Percentiles rank a stretch among this genome's conserved stretches.
phyloP scores from a whole-genome alignment of 2,329 filamentous ascomycete species.

The Sporothrix curviconia region DNA sequence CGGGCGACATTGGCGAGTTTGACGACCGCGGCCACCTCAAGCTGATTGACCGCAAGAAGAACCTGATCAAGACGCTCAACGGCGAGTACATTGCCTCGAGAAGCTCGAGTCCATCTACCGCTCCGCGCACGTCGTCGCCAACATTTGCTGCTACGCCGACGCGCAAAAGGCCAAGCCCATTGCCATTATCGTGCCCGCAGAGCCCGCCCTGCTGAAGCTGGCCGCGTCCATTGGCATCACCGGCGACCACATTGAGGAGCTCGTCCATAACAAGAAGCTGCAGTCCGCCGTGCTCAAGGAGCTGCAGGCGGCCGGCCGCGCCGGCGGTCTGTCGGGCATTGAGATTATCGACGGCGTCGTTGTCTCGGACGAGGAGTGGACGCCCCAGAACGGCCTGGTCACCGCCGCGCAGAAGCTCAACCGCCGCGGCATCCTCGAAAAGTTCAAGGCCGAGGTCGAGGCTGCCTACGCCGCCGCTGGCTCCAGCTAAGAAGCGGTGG shows the following conservation, averaged over 20 bases:
- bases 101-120: constrained; percentile 55
- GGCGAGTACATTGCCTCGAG: constrained; percentile 81
- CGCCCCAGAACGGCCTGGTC: constrained; percentile 61
- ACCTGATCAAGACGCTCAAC: constrained; percentile 74
- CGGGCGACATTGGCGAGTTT: constrained; percentile 77
- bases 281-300: constrained; percentile 58
- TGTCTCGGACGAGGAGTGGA: constrained; percentile 68
- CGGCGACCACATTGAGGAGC: constrained; percentile 55
- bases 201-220: constrained; percentile 49
- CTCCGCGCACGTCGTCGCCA: constrained; percentile 43
- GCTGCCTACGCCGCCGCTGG: constrained; percentile 47
- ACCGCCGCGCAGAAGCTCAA: constrained; percentile 69
- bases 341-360: constrained; percentile 68
- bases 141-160: constrained; percentile 52
- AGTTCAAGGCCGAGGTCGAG: constrained; percentile 56
- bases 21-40: constrained; percentile 63
- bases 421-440: constrained; percentile 58
- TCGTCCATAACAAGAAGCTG: constrained; percentile 62
- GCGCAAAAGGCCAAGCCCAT: constrained; percentile 45
- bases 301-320: constrained; percentile 54
- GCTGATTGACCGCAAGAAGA: constrained; percentile 83
- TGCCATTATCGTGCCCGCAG: constrained; percentile 50
- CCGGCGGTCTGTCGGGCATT: constrained; percentile 57
- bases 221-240: constrained; percentile 36
- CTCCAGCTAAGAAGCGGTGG: background rate